Conservation (phyloP, 805 yeast genomes). For the Suhomyces xylopsoci region DNA sequence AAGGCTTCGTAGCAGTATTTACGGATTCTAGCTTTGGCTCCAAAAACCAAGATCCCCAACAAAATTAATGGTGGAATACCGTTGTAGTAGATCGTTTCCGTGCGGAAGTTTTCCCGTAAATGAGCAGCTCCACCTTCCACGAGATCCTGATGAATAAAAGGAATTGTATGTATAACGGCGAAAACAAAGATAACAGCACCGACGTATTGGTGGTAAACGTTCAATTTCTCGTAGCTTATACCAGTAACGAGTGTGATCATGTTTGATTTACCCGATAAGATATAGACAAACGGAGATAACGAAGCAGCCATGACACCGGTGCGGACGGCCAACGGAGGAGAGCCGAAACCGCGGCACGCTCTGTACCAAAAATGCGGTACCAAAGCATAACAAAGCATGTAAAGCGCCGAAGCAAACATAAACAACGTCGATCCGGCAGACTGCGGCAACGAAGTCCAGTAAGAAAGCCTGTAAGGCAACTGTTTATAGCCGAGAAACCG, state of each 20-base stretch:
- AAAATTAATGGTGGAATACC: conserved; percentile 52
- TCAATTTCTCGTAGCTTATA: conserved; percentile 53
- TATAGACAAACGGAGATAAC: conserved; percentile 47
- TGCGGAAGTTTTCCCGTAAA: conserved; percentile 14
- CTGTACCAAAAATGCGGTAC: conserved; percentile 51
- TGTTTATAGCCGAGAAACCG: conserved; percentile 35
- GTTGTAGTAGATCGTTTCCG: conserved; percentile 25
- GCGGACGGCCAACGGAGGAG: conserved; percentile 56
- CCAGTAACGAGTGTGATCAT: conserved; percentile 49
- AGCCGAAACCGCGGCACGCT: conserved; percentile 52
- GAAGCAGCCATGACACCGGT: conserved; percentile 52
- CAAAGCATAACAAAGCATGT: conserved; percentile 34
- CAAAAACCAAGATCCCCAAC: conserved; percentile 41
- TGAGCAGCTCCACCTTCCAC: conserved; percentile 47
- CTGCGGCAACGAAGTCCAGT: conserved; percentile 30
- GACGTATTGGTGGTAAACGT: conserved; percentile 49
- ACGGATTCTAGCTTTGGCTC: conserved; percentile 41
- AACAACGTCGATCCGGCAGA: conserved; percentile 38
- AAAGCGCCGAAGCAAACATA: conserved; percentile 33
- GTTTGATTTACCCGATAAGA: conserved; percentile 53
- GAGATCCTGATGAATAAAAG: conserved; percentile 44
- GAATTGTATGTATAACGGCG: conserved; percentile 48
- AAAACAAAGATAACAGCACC: conserved; percentile 42
- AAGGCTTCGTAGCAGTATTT: conserved; percentile 45
- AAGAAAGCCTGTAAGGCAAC: conserved; percentile 21